A percentile compares a stretch with the other conserved stretches of the same genome.
Conservation (phyloP, 345 rosid genomes). For the sweet orange (Citrus sinensis) region DNA sequence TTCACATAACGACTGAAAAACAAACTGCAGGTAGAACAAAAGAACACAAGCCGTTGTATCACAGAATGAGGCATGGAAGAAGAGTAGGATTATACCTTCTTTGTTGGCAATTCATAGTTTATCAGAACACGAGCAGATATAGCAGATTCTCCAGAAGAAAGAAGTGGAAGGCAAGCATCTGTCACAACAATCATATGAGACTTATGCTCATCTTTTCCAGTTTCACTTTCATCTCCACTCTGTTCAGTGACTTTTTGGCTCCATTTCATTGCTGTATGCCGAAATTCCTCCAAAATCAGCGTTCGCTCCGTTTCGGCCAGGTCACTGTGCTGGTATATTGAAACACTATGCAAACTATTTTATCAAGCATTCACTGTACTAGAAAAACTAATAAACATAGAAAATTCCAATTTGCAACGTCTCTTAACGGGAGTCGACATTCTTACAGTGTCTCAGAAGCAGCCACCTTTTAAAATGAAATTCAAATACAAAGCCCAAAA, state of each 20-base stretch:
- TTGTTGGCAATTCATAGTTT: constrained; percentile 77
- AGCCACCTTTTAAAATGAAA: not conserved
- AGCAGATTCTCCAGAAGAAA: constrained; percentile 62
- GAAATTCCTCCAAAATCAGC: constrained; percentile 52
- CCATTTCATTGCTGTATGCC: constrained; percentile 55
- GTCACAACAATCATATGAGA: constrained; percentile 72
- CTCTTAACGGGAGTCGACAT: not conserved
- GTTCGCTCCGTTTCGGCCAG: constrained; percentile 59
- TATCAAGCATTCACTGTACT: constrained; percentile 5
- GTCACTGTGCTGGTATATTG: constrained; percentile 63
- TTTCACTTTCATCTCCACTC: constrained; percentile 35
- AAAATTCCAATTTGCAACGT: not conserved
- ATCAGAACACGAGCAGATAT: constrained; percentile 69
- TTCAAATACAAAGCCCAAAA: not conserved
- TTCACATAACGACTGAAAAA: not conserved
- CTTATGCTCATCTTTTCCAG: constrained; percentile 39
- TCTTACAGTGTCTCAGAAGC: not conserved
- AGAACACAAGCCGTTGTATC: not conserved
- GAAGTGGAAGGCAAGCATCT: constrained; percentile 74
- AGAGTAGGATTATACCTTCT: constrained; percentile 47
- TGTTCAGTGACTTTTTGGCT: constrained; percentile 38
- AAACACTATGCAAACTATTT: not conserved
- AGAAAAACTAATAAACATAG: not conserved
- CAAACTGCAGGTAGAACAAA: not conserved
- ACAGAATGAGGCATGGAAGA: not conserved